These are phyloP conservation scores for Lactarius evosmus DNA, from an alignment of 768 basidiomycete genomes.

Conservation along the genomic window DNA sequence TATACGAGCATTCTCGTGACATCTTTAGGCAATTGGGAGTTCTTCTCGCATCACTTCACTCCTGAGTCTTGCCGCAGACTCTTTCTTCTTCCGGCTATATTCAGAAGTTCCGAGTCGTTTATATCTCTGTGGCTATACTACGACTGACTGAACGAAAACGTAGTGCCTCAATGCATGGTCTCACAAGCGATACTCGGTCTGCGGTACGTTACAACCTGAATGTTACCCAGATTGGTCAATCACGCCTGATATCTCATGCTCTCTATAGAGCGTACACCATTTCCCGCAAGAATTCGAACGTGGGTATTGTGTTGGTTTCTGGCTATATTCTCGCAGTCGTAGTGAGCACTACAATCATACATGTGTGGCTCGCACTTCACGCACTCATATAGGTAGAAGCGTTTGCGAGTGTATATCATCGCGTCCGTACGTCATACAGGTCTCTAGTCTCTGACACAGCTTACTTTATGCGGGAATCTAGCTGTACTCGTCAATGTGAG, in stretches of 20 bases:
- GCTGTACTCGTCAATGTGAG: conserved; percentile 9
- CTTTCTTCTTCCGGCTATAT: conserved; percentile 51
- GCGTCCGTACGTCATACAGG: conserved; percentile 42
- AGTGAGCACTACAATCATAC: conserved; percentile 39
- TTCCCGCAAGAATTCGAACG: conserved; percentile 43
- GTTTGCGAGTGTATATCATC: conserved; percentile 50
- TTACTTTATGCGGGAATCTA: conserved; percentile 25
- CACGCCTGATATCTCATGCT: background rate
- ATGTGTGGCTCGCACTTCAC: background rate
- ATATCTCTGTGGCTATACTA: background rate
- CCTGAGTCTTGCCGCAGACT: conserved; percentile 44
- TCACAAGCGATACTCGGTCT: too few species aligned
- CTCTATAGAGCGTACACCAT: conserved; percentile 52
- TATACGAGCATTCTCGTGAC: conserved; percentile 46
- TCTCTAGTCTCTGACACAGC: background rate
- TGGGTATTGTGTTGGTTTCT: conserved; percentile 41
- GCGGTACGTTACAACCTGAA: conserved; percentile 39
- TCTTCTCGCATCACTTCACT: conserved; percentile 52
- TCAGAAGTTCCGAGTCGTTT: conserved; percentile 57
- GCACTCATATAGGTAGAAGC: conserved; percentile 52
- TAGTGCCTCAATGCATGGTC: conserved; percentile 60
- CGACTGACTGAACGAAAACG: conserved; percentile 6
- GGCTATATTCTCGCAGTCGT: conserved; percentile 43
- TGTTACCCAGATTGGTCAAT: too few species aligned
- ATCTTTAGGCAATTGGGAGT: conserved; percentile 53